phyloP scores from a whole-genome alignment of 2,329 filamentous ascomycete species.

The Cadophora sp. region DNA sequence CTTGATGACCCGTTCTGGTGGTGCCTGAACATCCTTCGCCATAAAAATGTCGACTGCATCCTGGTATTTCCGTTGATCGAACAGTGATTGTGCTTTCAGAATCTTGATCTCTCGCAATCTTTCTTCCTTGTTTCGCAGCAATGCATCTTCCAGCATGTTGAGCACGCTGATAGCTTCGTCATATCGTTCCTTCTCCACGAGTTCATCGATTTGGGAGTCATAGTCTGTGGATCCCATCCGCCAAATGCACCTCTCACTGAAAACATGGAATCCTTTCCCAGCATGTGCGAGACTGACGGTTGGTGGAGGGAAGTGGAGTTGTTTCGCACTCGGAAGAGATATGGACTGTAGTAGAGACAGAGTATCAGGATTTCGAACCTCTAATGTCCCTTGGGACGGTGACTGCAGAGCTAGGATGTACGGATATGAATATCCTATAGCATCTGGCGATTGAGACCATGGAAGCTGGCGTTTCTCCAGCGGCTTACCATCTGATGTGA shows the following conservation, averaged over 20 bases:
- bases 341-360: conserved; percentile 89
- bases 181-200: conserved; percentile 75
- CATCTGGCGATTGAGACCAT: conserved; percentile 87
- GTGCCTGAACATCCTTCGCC: conserved; percentile 77
- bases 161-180: conserved; percentile 94
- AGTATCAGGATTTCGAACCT: conserved; percentile 92
- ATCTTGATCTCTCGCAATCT: conserved; percentile 88
- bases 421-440: conserved; percentile 94
- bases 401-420: conserved; percentile 89
- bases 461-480: conserved; percentile 88
- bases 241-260: conserved; percentile 91
- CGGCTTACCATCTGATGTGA: conserved; percentile 82
- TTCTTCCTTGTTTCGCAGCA: conserved; percentile 82
- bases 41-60: conserved; percentile 89
- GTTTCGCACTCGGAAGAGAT: conserved; percentile 78
- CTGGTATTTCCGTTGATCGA: conserved; percentile 81
- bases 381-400: conserved; percentile 81
- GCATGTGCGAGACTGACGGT: conserved; percentile 95
- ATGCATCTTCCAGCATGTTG: conserved; percentile 88
- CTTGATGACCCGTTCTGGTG: conserved; percentile 85
- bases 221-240: conserved; percentile 95
- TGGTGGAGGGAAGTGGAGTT: conserved; percentile 90
- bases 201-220: conserved; percentile 83
- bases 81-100: conserved; percentile 85
- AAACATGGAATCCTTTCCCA: conserved; percentile 93